phyloP scores from a whole-genome alignment of 78 protist genomes.

The Guillardia theta region DNA sequence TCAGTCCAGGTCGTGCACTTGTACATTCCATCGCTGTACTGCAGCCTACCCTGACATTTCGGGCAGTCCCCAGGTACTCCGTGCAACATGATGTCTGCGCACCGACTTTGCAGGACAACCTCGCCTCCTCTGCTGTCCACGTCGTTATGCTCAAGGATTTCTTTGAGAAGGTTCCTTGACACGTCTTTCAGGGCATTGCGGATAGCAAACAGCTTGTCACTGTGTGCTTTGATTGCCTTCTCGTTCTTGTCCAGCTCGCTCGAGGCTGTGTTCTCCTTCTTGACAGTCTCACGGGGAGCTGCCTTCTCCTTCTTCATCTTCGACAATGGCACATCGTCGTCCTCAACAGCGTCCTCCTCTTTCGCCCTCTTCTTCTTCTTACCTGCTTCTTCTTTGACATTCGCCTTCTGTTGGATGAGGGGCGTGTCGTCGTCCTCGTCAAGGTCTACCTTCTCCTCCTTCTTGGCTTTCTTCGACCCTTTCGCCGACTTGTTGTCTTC shows the following conservation, averaged over 20 bases:
- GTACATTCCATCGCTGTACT: constrained; percentile 8
- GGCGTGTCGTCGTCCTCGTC: no score
- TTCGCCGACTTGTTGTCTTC: no score
- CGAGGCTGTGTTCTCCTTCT: no score
- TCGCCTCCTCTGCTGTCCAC: not conserved
- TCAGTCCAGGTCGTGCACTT: not conserved
- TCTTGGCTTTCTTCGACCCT: no score
- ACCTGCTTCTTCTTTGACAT: no score
- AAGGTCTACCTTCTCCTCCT: no score
- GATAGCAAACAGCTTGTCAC: not conserved
- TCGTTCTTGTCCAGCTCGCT: no score
- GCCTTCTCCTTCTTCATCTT: not conserved
- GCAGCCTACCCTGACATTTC: not conserved
- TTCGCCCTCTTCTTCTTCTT: no score
- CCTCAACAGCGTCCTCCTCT: not conserved
- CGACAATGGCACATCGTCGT: not conserved
- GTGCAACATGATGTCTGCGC: constrained; percentile 24
- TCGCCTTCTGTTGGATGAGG: no score
- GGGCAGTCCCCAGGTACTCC: constrained; percentile 9
- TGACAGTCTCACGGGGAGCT: no score
- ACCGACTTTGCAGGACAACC: not conserved
- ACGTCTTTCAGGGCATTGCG: not conserved
- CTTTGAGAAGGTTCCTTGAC: not conserved
- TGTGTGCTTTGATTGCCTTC: not conserved
- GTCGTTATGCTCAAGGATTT: not conserved